These are phyloP conservation scores for Cladosporium sphaerospermum DNA, from an alignment of 2,329 filamentous ascomycete species.

Conservation along the genomic window DNA sequence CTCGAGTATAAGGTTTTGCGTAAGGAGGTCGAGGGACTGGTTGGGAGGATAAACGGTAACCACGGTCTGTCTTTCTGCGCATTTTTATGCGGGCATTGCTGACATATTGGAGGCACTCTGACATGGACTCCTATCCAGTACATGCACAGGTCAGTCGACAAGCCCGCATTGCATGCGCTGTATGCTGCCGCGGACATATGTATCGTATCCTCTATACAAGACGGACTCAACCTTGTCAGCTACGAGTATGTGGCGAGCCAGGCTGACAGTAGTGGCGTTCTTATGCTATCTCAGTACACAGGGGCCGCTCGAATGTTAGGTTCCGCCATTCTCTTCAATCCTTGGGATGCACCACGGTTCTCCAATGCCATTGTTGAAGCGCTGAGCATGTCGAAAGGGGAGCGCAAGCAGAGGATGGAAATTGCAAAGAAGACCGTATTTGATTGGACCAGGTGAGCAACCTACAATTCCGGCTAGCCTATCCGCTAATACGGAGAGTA, in stretches of 20 bases:
- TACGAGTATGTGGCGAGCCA: conserved; percentile 89
- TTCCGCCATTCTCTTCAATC: conserved; percentile 86
- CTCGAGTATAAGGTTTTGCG: conserved; percentile 79
- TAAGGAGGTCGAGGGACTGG: conserved; percentile 80
- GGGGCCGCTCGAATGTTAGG: conserved; percentile 88
- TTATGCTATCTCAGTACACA: conserved; percentile 91
- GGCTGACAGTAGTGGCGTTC: conserved; percentile 75
- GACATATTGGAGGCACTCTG: neutral
- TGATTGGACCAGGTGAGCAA: too few relatives aligned
- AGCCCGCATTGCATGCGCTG: conserved; percentile 87
- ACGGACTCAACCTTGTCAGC: conserved; percentile 94
- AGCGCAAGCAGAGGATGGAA: too few relatives aligned
- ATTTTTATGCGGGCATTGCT: conserved; percentile 41
- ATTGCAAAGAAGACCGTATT: too few relatives aligned
- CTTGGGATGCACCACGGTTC: too few relatives aligned
- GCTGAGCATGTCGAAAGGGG: too few relatives aligned
- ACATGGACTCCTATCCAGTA: conserved; percentile 67
- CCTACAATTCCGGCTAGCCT: too few relatives aligned
- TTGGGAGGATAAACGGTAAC: conserved; percentile 79
- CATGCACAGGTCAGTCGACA: conserved; percentile 81
- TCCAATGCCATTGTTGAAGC: too few relatives aligned
- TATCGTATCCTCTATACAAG: conserved; percentile 83
- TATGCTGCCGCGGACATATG: conserved; percentile 80
- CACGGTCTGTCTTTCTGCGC: conserved; percentile 50
- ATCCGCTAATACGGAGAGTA: too few relatives aligned